Evolutionary conservation across 108 stramenopile species (phyloP).

Genomic region (Cyclotella sp.): DNA sequence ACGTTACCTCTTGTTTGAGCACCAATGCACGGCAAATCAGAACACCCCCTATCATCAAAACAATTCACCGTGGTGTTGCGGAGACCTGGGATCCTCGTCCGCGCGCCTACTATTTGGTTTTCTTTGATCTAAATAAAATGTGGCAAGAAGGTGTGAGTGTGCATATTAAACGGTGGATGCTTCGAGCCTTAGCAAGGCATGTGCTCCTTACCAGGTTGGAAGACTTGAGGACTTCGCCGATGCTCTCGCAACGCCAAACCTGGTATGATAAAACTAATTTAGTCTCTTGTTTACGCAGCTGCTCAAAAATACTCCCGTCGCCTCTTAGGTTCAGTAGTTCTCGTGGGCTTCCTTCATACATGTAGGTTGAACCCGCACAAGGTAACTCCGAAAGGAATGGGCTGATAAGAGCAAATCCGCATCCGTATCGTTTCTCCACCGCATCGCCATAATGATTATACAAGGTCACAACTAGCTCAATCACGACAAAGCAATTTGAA

Average conservation of each 20-base stretch:
- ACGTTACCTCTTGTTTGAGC: constrained; percentile 16
- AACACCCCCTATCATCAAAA: constrained; percentile 30
- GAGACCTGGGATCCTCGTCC: constrained; percentile 16
- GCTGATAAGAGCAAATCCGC: constrained; percentile 31
- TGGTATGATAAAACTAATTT: constrained; percentile 2
- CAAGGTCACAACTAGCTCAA: constrained; percentile 20
- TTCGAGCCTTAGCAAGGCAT: background rate
- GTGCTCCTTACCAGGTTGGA: background rate
- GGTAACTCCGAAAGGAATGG: constrained; percentile 12
- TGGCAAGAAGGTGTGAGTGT: no score
- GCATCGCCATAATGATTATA: constrained; percentile 3
- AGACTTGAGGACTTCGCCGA: background rate
- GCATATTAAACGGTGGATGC: no score
- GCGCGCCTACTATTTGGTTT: constrained; percentile 32
- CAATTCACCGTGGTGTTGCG: constrained; percentile 17
- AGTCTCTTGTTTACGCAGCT: constrained; percentile 10
- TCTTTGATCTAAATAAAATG: constrained; percentile 18
- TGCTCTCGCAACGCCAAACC: constrained; percentile 4
- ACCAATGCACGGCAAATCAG: constrained; percentile 15
- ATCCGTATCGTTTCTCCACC: constrained; percentile 19
- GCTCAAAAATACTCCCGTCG: constrained; percentile 4
- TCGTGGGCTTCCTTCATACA: constrained; percentile 14
- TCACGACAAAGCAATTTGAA: constrained; percentile 24
- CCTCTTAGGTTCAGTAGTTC: constrained; percentile 1
- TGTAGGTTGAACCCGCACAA: background rate